Base-by-base conservation (phyloP, 2,329 filamentous ascomycete species). In the Cryphonectria radicalis region DNA sequence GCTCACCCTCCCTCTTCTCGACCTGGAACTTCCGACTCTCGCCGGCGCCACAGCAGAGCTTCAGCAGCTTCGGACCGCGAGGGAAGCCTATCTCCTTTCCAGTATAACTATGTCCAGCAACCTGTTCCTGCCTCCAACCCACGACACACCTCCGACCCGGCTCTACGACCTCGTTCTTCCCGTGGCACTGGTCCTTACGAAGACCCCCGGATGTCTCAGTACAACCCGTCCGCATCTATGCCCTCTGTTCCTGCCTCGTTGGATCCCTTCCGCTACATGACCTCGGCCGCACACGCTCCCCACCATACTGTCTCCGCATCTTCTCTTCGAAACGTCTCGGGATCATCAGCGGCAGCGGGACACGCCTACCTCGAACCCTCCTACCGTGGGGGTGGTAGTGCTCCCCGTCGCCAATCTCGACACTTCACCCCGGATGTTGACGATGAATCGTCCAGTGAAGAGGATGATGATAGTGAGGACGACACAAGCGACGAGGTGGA, bases 231-330 rank as follows among this genome's bases (percentile, higher is more conserved):
- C 4, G 76, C 77, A 5, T 77, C 77, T 43, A 75, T 76, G 8
- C 73, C 78, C n/a, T 77, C 78, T 17, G 76, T 78, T 22, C 77
- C 77, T 28, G 77, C 78, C 28, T 77, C 74, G 5, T 70, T 80
- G 19, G 84, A 89, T 71, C 86, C 87, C 5, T 89, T 89, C 72
- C 82, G 83, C 73, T 89, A 85, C 76, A 86, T 88, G 78, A 85
- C 84, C 4, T 80, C 79, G 32, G 84, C 83, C 17, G 77, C 85
- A 50, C 83, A 81, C 43, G 78, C 78, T 68, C 75, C 82, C 19
- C 78, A 80, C 67, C 76, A 79, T 42, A 73, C 77, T 67, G 77
- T 77, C 67, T 78, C 80, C 74, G 75, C 78, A 63, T 77, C 77
- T 64, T 77, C 81, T 63, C 81, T 81, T 74, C 80, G 82, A 67